phyloP scores from a whole-genome alignment of 768 basidiomycete genomes.

The Agrocybe pediades region DNA sequence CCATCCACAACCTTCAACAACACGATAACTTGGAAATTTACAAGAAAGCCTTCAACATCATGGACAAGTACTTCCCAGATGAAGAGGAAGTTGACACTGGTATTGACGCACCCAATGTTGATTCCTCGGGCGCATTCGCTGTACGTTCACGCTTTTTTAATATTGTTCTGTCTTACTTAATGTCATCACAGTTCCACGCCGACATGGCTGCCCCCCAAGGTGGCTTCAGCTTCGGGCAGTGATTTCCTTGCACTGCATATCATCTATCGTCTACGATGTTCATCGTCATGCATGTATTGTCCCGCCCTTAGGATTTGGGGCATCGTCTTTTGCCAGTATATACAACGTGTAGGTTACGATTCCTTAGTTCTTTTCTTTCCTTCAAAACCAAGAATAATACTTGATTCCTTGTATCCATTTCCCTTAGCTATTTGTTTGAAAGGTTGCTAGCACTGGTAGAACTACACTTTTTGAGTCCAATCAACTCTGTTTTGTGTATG shows the following conservation, averaged over 20 bases:
- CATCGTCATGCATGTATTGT: conserved; percentile 11
- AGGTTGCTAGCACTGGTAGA: not conserved
- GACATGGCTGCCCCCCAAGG: conserved; percentile 90
- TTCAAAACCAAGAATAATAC: conserved; percentile 18
- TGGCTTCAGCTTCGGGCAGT: conserved; percentile 91
- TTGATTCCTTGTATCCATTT: conserved; percentile 23
- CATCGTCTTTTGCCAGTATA: conserved; percentile 4
- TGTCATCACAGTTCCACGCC: conserved; percentile 67
- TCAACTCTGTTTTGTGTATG: not conserved
- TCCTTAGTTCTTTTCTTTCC: conserved; percentile 10
- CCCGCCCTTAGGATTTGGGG: not conserved
- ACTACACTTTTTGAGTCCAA: not conserved
- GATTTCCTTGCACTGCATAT: conserved; percentile 14
- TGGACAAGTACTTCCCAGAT: conserved; percentile 98
- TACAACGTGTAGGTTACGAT: conserved; percentile 10
- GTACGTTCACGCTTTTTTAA: conserved; percentile 42
- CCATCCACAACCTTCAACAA: conserved; percentile 98
- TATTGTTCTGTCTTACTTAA: conserved; percentile 9
- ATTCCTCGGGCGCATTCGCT: conserved; percentile 72
- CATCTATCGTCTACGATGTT: conserved; percentile 19
- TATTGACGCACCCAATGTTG: conserved; percentile 74
- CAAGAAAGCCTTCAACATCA: conserved; percentile 99
- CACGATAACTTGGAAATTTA: conserved; percentile 99
- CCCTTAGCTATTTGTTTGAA: not conserved
- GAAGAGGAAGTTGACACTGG: conserved; percentile 92